Base-by-base conservation (phyloP, 2,329 filamentous ascomycete genomes). In the Aspergillus fructus region DNA sequence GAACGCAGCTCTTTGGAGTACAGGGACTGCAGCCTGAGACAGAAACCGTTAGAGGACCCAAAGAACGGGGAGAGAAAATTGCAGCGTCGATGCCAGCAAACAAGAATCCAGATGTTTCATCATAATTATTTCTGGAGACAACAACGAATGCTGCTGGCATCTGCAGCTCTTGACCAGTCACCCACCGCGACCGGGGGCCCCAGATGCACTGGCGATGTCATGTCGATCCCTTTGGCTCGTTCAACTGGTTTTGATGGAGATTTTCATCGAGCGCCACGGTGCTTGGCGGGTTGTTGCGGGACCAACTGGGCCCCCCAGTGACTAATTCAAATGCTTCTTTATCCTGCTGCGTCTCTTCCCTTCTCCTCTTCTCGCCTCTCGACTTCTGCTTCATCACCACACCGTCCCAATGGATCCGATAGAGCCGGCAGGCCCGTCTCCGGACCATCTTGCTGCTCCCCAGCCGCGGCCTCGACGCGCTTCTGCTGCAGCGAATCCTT, bases 401-500 rank as follows among this genome's bases (percentile, higher is more conserved):
- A 19, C 7, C 23, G 7, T 48, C 62, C 54, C 51, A 58, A 76
- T 76, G 74, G 73, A 76, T 71, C 72, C 59, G 60, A 76, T 76
- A 62, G 74, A 75, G 63, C 62, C 66, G 39, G 64, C 62, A 37
- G 67, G 64, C 51, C 68, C 67, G 56, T 50, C 55, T 53, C 55
- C 53, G 50, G 45, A 54, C 46, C 27, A 53, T 48, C 50, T 61
- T 61, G 21, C 42, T 57, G 39, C 56, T 53, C 56, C 51, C 58
- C 47, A 50, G 57, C 37, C 59, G 43, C 60, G 56, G 24, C 34
- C 57, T 8, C 58, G 52, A 39, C 59, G 63, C 24, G 24, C 65
- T 11, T 51, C 59, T 21, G 53, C 61, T 12, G 53, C 61, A 11
- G 45, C 13, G n/a, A 49, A 33, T 49, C 24, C 62, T n/a, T 39